These are phyloP conservation scores for Cyclocybe cylindracea DNA, from an alignment of 768 basidiomycete species.

Conservation along the genomic window DNA sequence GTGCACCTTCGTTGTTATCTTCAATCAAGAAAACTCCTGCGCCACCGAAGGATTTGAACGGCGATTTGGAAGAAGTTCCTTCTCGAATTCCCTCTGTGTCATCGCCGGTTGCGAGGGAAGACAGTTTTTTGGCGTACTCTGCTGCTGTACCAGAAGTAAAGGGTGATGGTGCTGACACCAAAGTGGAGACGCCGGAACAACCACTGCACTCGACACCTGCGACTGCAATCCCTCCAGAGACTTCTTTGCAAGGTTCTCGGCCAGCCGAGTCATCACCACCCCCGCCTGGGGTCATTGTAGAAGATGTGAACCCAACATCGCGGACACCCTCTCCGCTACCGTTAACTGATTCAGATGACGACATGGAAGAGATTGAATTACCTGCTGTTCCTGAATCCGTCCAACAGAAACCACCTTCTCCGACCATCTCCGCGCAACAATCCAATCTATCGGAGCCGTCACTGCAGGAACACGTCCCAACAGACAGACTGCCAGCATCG, in stretches of 20 bases:
- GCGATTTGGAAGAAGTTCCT: constrained; percentile 25
- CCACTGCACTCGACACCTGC: too few species aligned
- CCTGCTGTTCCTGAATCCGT: neutral
- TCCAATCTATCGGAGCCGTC: neutral
- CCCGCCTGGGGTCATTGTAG: too few species aligned
- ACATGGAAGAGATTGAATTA: constrained; percentile 37
- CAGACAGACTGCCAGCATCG: too few species aligned
- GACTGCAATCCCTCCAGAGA: too few species aligned
- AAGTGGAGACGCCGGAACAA: too few species aligned
- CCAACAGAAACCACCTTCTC: neutral
- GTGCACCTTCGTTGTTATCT: constrained; percentile 28
- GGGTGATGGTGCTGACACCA: too few species aligned
- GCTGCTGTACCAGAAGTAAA: too few species aligned
- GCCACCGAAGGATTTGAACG: constrained; percentile 6
- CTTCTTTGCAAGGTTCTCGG: too few species aligned
- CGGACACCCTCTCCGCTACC: neutral
- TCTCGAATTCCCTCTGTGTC: neutral
- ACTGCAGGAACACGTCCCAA: neutral
- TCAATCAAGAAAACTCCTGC: constrained; percentile 4
- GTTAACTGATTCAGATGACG: constrained; percentile 32
- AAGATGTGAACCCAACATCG: neutral
- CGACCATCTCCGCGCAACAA: neutral
- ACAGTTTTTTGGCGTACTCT: too few species aligned
- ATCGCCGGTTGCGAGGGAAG: neutral
- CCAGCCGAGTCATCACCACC: too few species aligned